These are phyloP conservation scores for Basipetospora chlamydospora DNA, from an alignment of 2,329 filamentous ascomycete species.

Conservation along the genomic window DNA sequence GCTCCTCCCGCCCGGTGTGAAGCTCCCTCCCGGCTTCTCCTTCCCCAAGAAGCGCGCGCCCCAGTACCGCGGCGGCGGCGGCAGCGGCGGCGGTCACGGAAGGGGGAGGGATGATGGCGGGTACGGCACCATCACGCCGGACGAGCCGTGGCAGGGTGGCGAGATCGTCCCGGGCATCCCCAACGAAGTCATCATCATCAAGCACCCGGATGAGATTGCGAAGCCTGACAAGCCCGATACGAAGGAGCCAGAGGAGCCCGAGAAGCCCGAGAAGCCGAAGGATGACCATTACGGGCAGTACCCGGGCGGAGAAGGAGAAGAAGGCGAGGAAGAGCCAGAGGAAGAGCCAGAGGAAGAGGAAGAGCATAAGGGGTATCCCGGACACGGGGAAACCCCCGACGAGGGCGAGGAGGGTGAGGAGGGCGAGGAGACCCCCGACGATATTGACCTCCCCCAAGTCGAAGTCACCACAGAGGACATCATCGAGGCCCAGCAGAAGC, in stretches of 20 bases:
- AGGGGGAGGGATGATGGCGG: background rate
- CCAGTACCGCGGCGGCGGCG: background rate
- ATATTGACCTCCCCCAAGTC: background rate
- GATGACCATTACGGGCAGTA: no score
- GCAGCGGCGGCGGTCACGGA: background rate
- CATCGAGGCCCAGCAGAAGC: constrained; percentile 6
- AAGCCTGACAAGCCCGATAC: background rate
- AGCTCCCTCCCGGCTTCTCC: background rate
- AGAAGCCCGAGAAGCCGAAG: constrained; percentile 1
- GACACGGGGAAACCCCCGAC: no score
- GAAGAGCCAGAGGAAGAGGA: background rate
- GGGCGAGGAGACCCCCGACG: background rate
- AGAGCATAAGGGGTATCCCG: no score
- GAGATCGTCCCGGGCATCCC: background rate
- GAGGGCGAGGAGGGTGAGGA: background rate
- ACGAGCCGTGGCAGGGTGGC: background rate
- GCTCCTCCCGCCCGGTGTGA: background rate
- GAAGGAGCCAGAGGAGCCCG: background rate
- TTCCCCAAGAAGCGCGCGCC: constrained; percentile 3
- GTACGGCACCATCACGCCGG: background rate
- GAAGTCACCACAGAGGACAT: constrained; percentile 5
- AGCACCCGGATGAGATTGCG: background rate
- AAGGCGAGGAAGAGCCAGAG: background rate
- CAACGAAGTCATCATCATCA: background rate
- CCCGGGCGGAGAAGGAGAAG: no score